A percentile compares a stretch with the other conserved stretches of the same genome.
phyloP scores from a whole-genome alignment of 371 early-diverging fungal genomes.

The Thermomucor indicae-seudaticae region DNA sequence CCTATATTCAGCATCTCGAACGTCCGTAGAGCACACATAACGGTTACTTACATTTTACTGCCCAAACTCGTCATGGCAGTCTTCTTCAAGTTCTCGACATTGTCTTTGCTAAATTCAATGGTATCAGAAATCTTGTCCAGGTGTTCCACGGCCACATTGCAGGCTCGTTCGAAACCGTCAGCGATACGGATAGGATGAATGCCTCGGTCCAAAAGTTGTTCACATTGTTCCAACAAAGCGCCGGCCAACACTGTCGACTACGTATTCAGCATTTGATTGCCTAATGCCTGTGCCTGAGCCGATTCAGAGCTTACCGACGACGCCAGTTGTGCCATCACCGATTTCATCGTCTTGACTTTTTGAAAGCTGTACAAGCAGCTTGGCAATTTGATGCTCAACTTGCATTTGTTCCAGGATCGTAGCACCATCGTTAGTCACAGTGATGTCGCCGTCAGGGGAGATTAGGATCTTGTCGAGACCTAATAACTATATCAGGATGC shows the following conservation, averaged over 20 bases:
- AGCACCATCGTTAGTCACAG: constrained; percentile 99
- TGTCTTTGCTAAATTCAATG: constrained; percentile 80
- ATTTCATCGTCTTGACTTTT: constrained; percentile 99
- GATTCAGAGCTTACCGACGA: constrained; percentile 78
- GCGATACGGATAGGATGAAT: constrained; percentile 99
- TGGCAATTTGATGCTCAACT: constrained; percentile 99
- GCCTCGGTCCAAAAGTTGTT: constrained; percentile 93
- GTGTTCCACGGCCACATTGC: constrained; percentile 88
- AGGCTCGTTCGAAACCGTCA: constrained; percentile 98
- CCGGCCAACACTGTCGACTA: constrained; percentile 95
- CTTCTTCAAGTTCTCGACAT: constrained; percentile 86
- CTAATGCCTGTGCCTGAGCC: no score
- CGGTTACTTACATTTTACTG: constrained; percentile 92
- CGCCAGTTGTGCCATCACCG: constrained; percentile 99
- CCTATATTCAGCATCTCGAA: background rate
- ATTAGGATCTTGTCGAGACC: constrained; percentile 99
- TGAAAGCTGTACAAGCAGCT: constrained; percentile 96
- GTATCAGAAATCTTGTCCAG: constrained; percentile 91
- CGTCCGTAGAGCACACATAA: no score
- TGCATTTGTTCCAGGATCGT: constrained; percentile 99
- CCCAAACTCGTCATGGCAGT: constrained; percentile 98
- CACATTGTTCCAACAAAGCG: constrained; percentile 97
- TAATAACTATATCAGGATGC: constrained; percentile 14
- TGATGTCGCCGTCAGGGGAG: constrained; percentile 99
- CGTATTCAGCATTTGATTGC: no score